phyloP scores from a whole-genome alignment of 2,329 filamentous ascomycete genomes.

The Ceratocystis smalleyi region DNA sequence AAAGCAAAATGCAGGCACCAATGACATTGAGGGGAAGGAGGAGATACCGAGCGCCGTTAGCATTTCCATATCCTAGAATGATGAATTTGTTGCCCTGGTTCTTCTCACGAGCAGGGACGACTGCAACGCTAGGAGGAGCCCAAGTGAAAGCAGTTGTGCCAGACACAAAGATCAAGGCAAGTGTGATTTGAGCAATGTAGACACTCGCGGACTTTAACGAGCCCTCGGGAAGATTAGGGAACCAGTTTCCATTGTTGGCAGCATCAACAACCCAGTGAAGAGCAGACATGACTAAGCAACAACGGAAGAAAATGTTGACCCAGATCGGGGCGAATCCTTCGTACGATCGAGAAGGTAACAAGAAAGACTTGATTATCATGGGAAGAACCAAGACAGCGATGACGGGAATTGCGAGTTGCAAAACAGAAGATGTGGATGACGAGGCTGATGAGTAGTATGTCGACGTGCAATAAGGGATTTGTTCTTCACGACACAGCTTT shows the following conservation, averaged over 20 bases:
- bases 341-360: conserved; percentile 68
- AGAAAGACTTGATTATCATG: conserved; percentile 62
- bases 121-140: conserved; percentile 68
- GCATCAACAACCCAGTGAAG: conserved; percentile 81
- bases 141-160: conserved; percentile 75
- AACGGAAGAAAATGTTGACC: conserved; percentile 66
- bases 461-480: conserved; percentile 91
- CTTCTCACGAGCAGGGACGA: conserved; percentile 38
- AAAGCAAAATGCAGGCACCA: conserved; percentile 60
- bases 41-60: conserved; percentile 82
- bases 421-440: conserved; percentile 81
- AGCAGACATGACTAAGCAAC: conserved; percentile 59
- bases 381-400: conserved; percentile 57
- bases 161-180: conserved; percentile 67
- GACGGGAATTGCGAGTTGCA: conserved; percentile 74
- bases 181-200: conserved; percentile 61
- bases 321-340: conserved; percentile 72
- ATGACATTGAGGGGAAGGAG: conserved; percentile 67
- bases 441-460: conserved; percentile 88
- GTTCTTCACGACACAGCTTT: conserved; percentile 87
- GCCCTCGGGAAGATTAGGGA: conserved; percentile 41
- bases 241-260: conserved; percentile 73
- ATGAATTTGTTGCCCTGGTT: conserved; percentile 45
- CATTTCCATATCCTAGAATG: conserved; percentile 81
- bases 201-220: conserved; percentile 59